Evolutionary conservation across 176 grass and related monocot species (phyloP).

Genomic region (Oryza meyeriana): DNA sequence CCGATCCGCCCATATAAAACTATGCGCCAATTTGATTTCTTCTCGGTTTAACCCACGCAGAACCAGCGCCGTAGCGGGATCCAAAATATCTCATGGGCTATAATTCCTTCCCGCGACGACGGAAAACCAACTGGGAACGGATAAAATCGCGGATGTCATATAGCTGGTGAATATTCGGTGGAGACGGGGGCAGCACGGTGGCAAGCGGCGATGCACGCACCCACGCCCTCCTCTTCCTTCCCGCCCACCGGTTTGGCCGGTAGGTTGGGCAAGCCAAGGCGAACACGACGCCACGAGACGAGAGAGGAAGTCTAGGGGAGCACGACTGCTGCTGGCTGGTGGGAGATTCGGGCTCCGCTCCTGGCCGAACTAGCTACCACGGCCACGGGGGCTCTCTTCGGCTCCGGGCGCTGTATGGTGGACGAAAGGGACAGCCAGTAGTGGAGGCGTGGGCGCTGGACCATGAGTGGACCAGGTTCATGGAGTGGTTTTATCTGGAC

Average conservation of each 20-base stretch:
- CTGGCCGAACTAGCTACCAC: not conserved
- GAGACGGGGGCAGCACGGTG: not conserved
- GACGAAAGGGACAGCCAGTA: not conserved
- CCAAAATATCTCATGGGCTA: conserved; percentile 25
- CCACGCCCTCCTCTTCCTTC: not conserved
- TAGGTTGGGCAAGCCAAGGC: not conserved
- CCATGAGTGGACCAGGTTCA: conserved; percentile 21
- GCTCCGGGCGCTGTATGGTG: conserved; percentile 13
- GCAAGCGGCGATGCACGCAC: conserved; percentile 7
- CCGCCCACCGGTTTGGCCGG: not conserved
- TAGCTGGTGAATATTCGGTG: conserved; percentile 44
- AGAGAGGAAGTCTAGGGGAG: not conserved
- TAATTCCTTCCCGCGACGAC: not conserved
- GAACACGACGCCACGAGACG: not conserved
- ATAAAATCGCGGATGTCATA: not conserved
- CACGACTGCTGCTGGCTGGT: conserved; percentile 29
- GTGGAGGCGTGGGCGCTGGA: conserved; percentile 23
- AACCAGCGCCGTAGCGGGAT: conserved; percentile 12
- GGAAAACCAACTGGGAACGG: conserved; percentile 6
- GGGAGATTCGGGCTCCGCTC: conserved; percentile 20
- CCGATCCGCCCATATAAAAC: conserved; percentile 62
- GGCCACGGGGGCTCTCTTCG: not conserved
- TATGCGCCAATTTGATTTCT: conserved; percentile 20
- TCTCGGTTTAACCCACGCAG: not conserved
- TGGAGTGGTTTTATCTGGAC: conserved; percentile 27